These are phyloP conservation scores for Trichomonas vaginalis DNA, from an alignment of 208 protist genomes.

Conservation along the genomic window DNA sequence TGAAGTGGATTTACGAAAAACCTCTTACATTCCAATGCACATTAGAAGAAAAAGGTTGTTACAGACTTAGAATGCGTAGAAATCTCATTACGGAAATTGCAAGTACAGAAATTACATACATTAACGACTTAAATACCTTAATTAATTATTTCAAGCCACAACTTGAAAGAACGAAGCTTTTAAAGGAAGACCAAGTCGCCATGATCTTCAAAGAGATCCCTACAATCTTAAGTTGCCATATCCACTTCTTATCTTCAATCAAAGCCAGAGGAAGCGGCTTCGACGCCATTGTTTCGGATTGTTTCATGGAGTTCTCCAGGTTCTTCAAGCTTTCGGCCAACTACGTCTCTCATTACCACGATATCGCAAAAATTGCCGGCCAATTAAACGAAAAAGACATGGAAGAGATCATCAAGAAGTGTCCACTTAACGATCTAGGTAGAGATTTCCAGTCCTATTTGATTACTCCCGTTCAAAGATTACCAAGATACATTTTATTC, in stretches of 20 bases:
- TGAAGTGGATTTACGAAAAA: background rate
- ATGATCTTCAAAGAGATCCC: background rate
- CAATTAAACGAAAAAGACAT: background rate
- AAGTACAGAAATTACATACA: conserved; percentile 1
- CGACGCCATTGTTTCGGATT: background rate
- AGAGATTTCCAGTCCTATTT: background rate
- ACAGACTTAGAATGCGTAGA: background rate
- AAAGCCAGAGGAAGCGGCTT: background rate
- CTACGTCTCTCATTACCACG: background rate
- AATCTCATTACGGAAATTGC: background rate
- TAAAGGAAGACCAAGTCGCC: background rate
- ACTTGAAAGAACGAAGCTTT: background rate
- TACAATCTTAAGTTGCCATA: background rate
- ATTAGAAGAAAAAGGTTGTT: background rate
- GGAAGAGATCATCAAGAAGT: background rate
- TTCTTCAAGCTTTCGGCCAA: background rate
- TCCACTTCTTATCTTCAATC: background rate
- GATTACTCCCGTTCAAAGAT: background rate
- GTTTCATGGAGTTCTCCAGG: background rate
- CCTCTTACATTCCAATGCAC: background rate
- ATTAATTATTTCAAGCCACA: background rate
- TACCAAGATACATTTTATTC: background rate
- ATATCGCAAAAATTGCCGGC: background rate
- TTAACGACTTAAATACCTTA: background rate
- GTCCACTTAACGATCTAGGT: background rate